These are phyloP conservation scores for Citeromyces hawaiiensis DNA, from an alignment of 1,139 yeast species.

Conservation along the genomic window DNA sequence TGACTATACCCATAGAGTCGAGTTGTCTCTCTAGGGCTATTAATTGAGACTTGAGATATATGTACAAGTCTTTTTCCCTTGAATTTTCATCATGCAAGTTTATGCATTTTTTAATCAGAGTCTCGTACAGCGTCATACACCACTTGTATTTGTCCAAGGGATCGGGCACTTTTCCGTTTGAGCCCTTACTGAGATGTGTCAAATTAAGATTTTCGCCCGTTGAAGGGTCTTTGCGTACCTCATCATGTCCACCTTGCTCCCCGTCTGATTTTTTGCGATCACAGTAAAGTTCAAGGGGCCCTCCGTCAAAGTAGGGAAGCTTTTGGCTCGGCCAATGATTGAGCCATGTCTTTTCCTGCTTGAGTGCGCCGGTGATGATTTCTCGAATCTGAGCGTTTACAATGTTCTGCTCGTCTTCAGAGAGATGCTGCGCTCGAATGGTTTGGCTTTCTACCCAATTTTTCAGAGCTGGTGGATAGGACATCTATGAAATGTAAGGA, in stretches of 20 bases:
- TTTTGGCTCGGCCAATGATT: conserved; percentile 1
- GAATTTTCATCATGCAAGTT: neutral
- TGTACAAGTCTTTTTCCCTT: neutral
- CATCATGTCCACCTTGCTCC: too few species aligned
- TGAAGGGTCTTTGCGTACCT: neutral
- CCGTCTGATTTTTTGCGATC: neutral
- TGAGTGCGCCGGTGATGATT: neutral
- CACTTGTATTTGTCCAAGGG: neutral
- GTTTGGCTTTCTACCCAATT: neutral
- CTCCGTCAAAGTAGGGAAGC: conserved; percentile 1
- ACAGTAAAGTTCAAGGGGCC: neutral
- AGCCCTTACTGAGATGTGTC: neutral
- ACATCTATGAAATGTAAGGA: too few species aligned
- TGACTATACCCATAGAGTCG: neutral
- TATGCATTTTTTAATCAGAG: neutral
- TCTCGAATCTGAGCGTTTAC: neutral
- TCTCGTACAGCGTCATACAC: neutral
- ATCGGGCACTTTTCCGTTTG: neutral
- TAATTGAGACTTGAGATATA: neutral
- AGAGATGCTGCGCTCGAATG: neutral
- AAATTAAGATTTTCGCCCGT: neutral
- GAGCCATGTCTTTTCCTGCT: neutral
- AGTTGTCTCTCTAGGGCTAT: neutral
- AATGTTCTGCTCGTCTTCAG: neutral
- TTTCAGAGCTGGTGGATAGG: neutral